phyloP scores from a whole-genome alignment of 2,329 filamentous ascomycete species.

The Incumbomyces delicatus region DNA sequence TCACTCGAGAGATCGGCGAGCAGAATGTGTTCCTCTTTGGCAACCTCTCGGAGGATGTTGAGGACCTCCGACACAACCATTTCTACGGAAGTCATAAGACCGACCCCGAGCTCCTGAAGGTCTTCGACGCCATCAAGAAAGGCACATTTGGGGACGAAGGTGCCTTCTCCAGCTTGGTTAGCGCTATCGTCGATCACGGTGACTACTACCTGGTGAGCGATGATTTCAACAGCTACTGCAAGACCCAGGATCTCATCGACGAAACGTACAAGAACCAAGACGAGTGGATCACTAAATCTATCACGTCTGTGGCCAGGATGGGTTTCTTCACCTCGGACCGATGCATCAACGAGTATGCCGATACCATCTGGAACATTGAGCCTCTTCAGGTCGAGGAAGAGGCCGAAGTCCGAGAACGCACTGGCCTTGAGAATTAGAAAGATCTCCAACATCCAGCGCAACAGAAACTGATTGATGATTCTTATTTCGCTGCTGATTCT shows the following conservation, averaged over 20 bases:
- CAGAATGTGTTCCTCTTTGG: constrained; percentile 98
- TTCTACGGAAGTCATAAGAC: constrained; percentile 71
- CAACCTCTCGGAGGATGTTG: constrained; percentile 89
- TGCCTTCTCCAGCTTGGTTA: constrained; percentile 72
- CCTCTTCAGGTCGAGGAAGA: constrained; percentile 48
- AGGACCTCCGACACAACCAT: constrained; percentile 85
- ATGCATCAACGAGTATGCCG: constrained; percentile 95
- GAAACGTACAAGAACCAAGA: constrained; percentile 87
- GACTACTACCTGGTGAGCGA: constrained; percentile 98
- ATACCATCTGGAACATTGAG: constrained; percentile 95
- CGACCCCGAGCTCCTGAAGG: constrained; percentile 64
- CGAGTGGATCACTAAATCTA: constrained; percentile 83
- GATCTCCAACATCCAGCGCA: not conserved
- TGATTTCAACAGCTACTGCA: constrained; percentile 89
- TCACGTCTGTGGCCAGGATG: constrained; percentile 83
- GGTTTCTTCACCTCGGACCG: constrained; percentile 94
- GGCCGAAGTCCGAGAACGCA: constrained; percentile 15
- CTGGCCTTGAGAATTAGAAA: constrained; percentile 17
- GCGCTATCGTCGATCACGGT: constrained; percentile 80
- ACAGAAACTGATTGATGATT: no score
- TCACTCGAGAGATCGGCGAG: constrained; percentile 92
- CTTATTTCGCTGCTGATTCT: no score
- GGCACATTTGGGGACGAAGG: constrained; percentile 71
- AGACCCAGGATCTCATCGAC: constrained; percentile 84
- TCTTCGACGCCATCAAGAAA: constrained; percentile 73